phyloP scores from a whole-genome alignment of 2,329 filamentous ascomycete genomes.

The Didymella arachidicola region DNA sequence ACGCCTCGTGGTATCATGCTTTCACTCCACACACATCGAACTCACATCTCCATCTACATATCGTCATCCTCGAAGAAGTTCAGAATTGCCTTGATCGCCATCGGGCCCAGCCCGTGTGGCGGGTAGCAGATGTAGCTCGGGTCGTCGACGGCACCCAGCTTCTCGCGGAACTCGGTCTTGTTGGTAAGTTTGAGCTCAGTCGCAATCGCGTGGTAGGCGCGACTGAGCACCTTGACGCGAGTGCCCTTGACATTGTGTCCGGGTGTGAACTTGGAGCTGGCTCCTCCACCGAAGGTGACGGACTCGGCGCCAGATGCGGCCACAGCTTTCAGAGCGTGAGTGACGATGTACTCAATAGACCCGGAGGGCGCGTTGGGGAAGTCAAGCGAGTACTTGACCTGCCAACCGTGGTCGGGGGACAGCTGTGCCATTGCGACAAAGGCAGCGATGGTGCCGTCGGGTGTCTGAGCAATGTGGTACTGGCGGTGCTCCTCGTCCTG shows the following conservation, averaged over 20 bases:
- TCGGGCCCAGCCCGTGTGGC: constrained; percentile 80
- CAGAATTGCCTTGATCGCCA: constrained; percentile 83
- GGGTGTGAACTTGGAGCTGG: constrained; percentile 74
- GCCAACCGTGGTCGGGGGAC: constrained; percentile 82
- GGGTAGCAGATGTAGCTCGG: constrained; percentile 91
- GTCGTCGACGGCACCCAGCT: constrained; percentile 85
- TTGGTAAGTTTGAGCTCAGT: constrained; percentile 82
- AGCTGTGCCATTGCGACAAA: constrained; percentile 86
- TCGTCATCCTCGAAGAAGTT: constrained; percentile 78
- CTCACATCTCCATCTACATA: constrained; percentile 31
- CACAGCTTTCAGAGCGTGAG: constrained; percentile 71
- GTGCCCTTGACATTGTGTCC: constrained; percentile 84
- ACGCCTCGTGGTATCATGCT: constrained; percentile 31
- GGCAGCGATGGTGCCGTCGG: constrained; percentile 74
- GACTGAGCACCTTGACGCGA: constrained; percentile 80
- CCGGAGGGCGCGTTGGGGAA: constrained; percentile 88
- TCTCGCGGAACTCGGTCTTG: constrained; percentile 89
- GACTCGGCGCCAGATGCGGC: constrained; percentile 66
- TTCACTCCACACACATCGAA: constrained; percentile 15
- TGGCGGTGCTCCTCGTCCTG: constrained; percentile 81
- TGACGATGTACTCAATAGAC: constrained; percentile 83
- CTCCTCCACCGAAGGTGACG: constrained; percentile 89
- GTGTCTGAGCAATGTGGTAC: constrained; percentile 82
- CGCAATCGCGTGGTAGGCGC: constrained; percentile 81
- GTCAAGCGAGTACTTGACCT: constrained; percentile 95